Conservation (phyloP, 768 basidiomycete species). For the Boletus pseudo-olivaceus region DNA sequence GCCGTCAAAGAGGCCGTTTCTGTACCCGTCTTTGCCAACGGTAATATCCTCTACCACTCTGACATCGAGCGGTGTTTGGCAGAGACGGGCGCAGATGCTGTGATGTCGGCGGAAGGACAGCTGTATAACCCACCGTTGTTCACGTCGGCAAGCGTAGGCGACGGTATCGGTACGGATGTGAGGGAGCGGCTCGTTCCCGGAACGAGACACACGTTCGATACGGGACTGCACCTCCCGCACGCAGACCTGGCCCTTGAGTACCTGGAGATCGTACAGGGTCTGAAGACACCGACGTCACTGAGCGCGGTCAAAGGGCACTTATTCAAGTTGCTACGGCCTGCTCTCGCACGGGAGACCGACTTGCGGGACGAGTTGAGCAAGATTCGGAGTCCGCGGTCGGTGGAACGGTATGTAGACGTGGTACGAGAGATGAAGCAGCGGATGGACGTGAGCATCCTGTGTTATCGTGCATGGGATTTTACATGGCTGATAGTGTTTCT, state of each 20-base stretch:
- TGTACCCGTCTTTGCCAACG: constrained; percentile 95
- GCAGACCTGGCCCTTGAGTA: constrained; percentile 81
- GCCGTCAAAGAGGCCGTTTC: constrained; percentile 88
- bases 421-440: constrained; percentile 56
- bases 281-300: constrained; percentile 61
- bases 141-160: constrained; percentile 31
- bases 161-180: background rate
- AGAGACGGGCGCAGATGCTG: constrained; percentile 83
- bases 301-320: constrained; percentile 89
- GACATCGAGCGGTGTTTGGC: constrained; percentile 79
- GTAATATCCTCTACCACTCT: constrained; percentile 85
- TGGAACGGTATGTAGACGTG: constrained; percentile 46
- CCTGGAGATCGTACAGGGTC: constrained; percentile 63
- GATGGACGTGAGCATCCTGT: constrained; percentile 45
- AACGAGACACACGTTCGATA: constrained; percentile 26
- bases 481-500: background rate
- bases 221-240: constrained; percentile 51
- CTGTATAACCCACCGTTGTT: constrained; percentile 91
- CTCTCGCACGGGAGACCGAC: constrained; percentile 61
- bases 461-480: background rate
- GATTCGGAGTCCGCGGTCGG: constrained; percentile 29
- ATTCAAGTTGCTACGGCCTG: constrained; percentile 88
- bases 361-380: constrained; percentile 69
- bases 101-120: constrained; percentile 95
- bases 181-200: background rate